Conservation (phyloP, 257 asterid species). For the Catharanthus roseus region DNA sequence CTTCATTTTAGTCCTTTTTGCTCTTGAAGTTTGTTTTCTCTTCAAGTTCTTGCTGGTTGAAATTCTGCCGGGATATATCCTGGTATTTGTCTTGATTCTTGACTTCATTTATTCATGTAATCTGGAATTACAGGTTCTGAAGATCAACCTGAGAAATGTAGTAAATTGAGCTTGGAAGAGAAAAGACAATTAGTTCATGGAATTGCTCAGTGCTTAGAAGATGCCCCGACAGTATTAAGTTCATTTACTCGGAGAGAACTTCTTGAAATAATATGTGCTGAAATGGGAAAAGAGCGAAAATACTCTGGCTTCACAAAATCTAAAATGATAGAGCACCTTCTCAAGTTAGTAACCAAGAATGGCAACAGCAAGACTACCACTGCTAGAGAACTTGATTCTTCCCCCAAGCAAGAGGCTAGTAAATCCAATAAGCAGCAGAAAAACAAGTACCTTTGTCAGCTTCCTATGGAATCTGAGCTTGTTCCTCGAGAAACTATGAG, state of each 20-base stretch:
- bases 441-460: slow-evolving; percentile 18
- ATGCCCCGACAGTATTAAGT: slow-evolving; percentile 51
- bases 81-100: background rate
- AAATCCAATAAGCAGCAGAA: slow-evolving; percentile 53
- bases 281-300: slow-evolving; percentile 67
- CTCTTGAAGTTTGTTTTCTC: background rate
- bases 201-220: slow-evolving; percentile 57
- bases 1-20: background rate
- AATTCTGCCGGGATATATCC: background rate
- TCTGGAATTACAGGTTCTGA: slow-evolving; percentile 37
- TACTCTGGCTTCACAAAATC: slow-evolving; percentile 58
- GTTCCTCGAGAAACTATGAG: slow-evolving; percentile 20
- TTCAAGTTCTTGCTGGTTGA: background rate
- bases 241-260: slow-evolving; percentile 66
- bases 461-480: slow-evolving; percentile 24
- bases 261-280: slow-evolving; percentile 61
- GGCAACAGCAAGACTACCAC: slow-evolving; percentile 24
- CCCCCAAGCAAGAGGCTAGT: slow-evolving; percentile 34
- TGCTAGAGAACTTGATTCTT: slow-evolving; percentile 18
- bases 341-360: slow-evolving; percentile 44
- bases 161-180: slow-evolving; percentile 60
- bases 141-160: slow-evolving; percentile 46
- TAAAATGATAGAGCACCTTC: slow-evolving; percentile 58
- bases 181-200: slow-evolving; percentile 57
- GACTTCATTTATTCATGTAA: background rate